These are phyloP conservation scores for Lolium multiflorum DNA, from an alignment of 176 grass and related monocot species.

Conservation along the genomic window DNA sequence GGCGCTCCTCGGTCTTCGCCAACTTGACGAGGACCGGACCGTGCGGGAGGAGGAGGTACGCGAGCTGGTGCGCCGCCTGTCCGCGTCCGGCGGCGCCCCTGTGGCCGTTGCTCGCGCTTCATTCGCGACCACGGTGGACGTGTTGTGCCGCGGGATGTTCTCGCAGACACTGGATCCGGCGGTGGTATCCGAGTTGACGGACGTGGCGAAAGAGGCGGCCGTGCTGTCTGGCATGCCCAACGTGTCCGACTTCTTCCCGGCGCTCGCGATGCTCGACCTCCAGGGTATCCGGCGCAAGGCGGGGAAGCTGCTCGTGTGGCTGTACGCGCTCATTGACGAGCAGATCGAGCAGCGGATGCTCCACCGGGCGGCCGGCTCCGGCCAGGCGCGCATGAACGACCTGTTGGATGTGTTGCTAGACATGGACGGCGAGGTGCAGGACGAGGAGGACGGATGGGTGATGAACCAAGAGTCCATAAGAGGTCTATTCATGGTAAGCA, in stretches of 20 bases:
- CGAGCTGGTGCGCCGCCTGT: not conserved
- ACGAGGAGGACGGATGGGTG: not conserved
- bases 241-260: constrained; percentile 60
- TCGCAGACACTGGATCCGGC: constrained; percentile 3
- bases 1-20: not conserved
- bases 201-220: constrained; percentile 6
- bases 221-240: constrained; percentile 32
- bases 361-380: not conserved
- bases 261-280: constrained; percentile 43
- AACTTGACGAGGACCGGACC: not conserved
- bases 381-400: constrained; percentile 14
- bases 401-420: constrained; percentile 47
- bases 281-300: constrained; percentile 47
- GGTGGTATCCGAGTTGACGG: constrained; percentile 28
- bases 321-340: constrained; percentile 43
- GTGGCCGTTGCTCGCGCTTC: constrained; percentile 21
- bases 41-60: constrained; percentile 16
- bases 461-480: constrained; percentile 10
- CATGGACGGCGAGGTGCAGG: not conserved
- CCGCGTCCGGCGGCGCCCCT: not conserved
- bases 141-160: constrained; percentile 44
- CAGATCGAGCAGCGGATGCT: constrained; percentile 40
- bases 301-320: not conserved
- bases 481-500: constrained; percentile 45
- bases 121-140: constrained; percentile 20